phyloP scores from a whole-genome alignment of 192 early-diverging fungal species.

The Gonapodya prolifera region DNA sequence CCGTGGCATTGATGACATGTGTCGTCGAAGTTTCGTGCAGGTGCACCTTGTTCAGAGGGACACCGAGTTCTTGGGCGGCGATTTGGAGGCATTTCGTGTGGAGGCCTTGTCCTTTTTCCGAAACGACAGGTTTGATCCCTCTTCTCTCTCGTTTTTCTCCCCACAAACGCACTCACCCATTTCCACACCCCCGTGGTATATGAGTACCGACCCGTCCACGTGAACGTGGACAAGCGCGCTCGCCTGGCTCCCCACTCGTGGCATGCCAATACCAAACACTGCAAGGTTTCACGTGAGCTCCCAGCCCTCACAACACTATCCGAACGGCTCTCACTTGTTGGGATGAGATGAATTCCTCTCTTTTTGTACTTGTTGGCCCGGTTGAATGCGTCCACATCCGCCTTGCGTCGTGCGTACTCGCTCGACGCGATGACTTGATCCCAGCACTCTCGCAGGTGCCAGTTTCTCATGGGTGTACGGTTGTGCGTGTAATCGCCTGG shows the following conservation, averaged over 20 bases:
- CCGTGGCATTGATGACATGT: constrained; percentile 24
- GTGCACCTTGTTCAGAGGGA: constrained; percentile 53
- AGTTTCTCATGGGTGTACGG: constrained; percentile 60
- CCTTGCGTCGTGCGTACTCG: constrained; percentile 36
- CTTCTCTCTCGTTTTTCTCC: constrained; percentile 47
- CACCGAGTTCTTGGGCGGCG: constrained; percentile 59
- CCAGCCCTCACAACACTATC: background rate
- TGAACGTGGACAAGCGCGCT: constrained; percentile 76
- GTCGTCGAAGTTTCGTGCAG: constrained; percentile 64
- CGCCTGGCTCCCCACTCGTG: constrained; percentile 68
- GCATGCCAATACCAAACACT: constrained; percentile 61
- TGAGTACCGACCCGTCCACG: constrained; percentile 65
- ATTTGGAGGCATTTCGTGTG: constrained; percentile 75
- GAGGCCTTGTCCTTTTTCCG: constrained; percentile 72
- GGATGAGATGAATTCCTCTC: constrained; percentile 60
- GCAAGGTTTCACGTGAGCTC: background rate
- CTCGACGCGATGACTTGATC: constrained; percentile 41
- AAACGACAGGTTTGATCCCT: background rate
- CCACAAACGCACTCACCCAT: background rate
- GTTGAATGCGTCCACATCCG: constrained; percentile 56
- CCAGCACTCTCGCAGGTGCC: constrained; percentile 60
- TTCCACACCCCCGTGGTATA: constrained; percentile 47
- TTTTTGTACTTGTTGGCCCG: constrained; percentile 54
- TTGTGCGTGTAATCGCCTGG: constrained; percentile 62
- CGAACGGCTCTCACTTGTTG: constrained; percentile 41